Base-by-base conservation (phyloP, 148 eudicot genomes). In the Dianthus caryophyllus region DNA sequence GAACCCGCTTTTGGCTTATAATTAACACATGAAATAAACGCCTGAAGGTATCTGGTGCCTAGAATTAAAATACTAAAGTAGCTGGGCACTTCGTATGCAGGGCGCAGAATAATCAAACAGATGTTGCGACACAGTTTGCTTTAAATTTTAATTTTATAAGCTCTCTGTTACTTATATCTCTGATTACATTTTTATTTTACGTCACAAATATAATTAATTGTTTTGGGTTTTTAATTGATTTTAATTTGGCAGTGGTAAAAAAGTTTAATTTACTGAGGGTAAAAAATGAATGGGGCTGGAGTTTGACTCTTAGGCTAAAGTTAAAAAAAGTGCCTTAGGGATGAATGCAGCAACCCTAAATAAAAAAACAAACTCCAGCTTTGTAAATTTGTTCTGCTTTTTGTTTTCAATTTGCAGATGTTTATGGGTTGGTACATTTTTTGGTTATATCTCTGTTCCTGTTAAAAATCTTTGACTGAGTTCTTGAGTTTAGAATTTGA, bases 81-180 rank as follows among this genome's bases (percentile, higher is more conserved):
- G 70, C 70, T 71, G 27, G 75, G 79, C 58, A 30, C 64, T 60
- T 76, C 79, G 79, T 76, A 47, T 38, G 60, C 47, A 58, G 75
- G 79, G 79, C 79, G 49, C 1, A 76, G 27, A 76, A 0, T 17
- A 13, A 39, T 14, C 11, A 14, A 22, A 65, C 71, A 70, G 75
- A 65, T 18, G 18, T 75, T 76, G 79, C 79, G 79, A 76, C 79
- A 71, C 79, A 21, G 79, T 57, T 70, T 9, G 79, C 79, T 76
- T 59, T 0, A 9, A n/a, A n/a, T 30, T 12, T 2, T 33, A 41
- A 5, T 6, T 1, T n/a, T 8, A 49, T 38, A 51, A 51, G 79
- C 75, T 71, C 41, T 70, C 79, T 76, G 75, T 76, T 76, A 76
- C 75, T 76, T 65, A 2, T 27, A 18, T 65, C 65, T 49, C 79